Evolutionary conservation across 371 early-diverging fungal species (phyloP), one percentile per base, ranked within the genome.

Genomic region (Circinella umbellata): DNA sequence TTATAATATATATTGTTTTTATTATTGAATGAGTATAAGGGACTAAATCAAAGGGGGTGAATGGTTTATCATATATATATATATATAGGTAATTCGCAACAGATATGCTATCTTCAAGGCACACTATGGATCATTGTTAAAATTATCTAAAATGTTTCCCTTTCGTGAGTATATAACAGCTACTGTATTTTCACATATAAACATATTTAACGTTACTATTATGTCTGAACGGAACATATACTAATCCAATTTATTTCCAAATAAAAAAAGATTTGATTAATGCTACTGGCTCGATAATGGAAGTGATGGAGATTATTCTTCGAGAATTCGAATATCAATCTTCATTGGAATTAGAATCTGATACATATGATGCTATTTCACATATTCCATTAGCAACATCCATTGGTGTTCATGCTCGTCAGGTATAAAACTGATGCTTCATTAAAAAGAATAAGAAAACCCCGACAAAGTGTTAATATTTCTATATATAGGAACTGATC

Each of bases 321-420:
- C 86, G 85, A 48, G 90, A 90, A 64, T 90, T 90, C 42, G 90
- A 90, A 59, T 90, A 90, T 67, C 90, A 90, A 62, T 87, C 88
- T 15, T 90, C 90, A 0, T 67, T 89, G 34, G 90, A 90, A 64
- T 72, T 90, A 53, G 84, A 84, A 62, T 77, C 85, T 35, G 86
- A 87, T 39, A 90, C 90, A 3, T 89, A 86, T 71, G 90, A 90
- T 65, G 75, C 88, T 15, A 90, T 90, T 46, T 83, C 88, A 11
- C 89, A 89, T 72, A 88, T 90, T 57, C 90, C 90, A 13, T 74
- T 90, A 13, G 90, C 89, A 13, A 82, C 80, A 61, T 83, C 86
- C 62, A 89, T 90, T 66, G 89, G 90, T 64, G 81, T 88, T 42
- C 89, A 90, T 78, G 89, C 90, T 55, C 72, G 86, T 20, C 84